phyloP scores from a whole-genome alignment of 495 filamentous ascomycete genomes.

The Lasiosphaeria miniovina region DNA sequence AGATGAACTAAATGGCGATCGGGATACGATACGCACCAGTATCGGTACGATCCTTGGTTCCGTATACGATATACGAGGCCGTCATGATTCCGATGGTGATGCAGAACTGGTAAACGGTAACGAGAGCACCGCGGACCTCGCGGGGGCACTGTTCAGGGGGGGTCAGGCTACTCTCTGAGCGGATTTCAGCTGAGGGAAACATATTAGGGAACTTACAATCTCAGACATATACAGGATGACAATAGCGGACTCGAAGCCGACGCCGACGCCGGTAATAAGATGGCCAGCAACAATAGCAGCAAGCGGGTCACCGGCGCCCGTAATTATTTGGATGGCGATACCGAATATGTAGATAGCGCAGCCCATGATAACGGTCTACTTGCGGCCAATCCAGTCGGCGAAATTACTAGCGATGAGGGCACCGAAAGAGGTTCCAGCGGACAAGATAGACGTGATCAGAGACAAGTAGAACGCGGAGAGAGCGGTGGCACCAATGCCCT shows the following conservation, averaged over 20 bases:
- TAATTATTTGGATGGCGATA: constrained; percentile 58
- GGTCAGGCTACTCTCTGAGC: constrained; percentile 10
- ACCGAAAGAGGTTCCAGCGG: constrained; percentile 73
- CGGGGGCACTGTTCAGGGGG: constrained; percentile 48
- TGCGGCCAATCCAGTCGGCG: constrained; percentile 66
- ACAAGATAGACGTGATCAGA: constrained; percentile 71
- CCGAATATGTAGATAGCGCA: constrained; percentile 64
- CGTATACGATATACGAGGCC: constrained; percentile 70
- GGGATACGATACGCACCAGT: constrained; percentile 70
- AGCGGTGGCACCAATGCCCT: constrained; percentile 23
- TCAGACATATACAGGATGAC: constrained; percentile 79
- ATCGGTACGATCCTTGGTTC: constrained; percentile 57
- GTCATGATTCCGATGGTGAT: constrained; percentile 73
- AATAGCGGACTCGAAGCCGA: constrained; percentile 72
- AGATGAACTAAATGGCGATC: constrained; percentile 65
- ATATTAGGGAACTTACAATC: constrained; percentile 40
- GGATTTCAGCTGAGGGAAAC: too few species aligned
- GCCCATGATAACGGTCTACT: constrained; percentile 63
- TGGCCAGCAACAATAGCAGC: constrained; percentile 65
- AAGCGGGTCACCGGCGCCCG: constrained; percentile 32
- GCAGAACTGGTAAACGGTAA: constrained; percentile 75
- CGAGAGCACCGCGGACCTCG: constrained; percentile 70
- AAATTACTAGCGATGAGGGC: constrained; percentile 67
- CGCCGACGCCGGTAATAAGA: constrained; percentile 68
- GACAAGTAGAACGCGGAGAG: constrained; percentile 46